Base-by-base conservation (phyloP, 2,329 filamentous ascomycete genomes). In the Emergomyces pasteurianus region DNA sequence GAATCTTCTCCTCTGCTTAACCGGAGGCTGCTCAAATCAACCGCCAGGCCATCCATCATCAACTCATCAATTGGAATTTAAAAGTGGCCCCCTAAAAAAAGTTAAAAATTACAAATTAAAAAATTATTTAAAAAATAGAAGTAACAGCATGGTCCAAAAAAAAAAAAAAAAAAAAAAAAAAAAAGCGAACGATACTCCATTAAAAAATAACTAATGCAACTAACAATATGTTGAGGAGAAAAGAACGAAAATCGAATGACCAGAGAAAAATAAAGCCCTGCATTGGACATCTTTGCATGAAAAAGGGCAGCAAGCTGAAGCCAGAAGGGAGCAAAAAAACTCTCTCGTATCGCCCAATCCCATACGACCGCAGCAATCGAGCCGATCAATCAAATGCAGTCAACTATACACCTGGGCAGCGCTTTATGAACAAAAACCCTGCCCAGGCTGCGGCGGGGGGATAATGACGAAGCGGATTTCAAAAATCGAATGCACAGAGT, bases 231-330 rank as follows among this genome's bases (percentile, higher is more conserved):
- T 38, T 28, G n/a, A n/a, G 36, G 36, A 16, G 42, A 34, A 56
- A 26, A 36, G 7, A 40, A 59, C 14, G 43, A 42, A 43, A 46
- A 58, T 34, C 42, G 31, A 58, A 57, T 28, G 42, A 36, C 8
- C 21, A 12, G 54, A 28, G 21, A 23, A 42, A 8, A 58, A 28
- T 56, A 60, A 63, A 49, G 60, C 53, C 53, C 56, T 10, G 55
- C 34, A 36, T 60, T 53, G 47, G 58, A 58, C 46, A 26, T 34
- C 56, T 47, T 38, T 40, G 58, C 62, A 58, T 57, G 9, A 36
- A 21, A 34, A 53, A 53, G 18, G 31, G 49, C 26, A 53, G 26
- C 28, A 34, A 36, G 16, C 49, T 16, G 7, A 28, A n/a, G 28
- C 49, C 49, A 34, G 16, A 53, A n/a, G 28, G 28, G n/a, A 18